These are phyloP conservation scores for Alternaria atra DNA, from an alignment of 2,329 filamentous ascomycete species.

Conservation along the genomic window DNA sequence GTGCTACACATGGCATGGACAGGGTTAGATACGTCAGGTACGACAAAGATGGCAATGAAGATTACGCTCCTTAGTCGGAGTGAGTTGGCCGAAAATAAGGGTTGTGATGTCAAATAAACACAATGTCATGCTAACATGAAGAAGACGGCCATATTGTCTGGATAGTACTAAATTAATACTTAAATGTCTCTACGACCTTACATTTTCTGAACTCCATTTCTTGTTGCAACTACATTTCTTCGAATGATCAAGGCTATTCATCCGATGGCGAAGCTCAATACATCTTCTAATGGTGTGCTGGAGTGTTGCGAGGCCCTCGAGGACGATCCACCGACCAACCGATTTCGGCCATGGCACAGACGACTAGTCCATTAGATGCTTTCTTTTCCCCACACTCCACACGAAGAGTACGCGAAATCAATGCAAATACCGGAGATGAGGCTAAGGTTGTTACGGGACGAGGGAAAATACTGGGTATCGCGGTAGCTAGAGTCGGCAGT, in stretches of 20 bases:
- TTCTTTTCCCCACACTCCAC: conserved; percentile 4
- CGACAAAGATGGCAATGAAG: conserved; percentile 34
- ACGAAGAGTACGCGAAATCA: not conserved
- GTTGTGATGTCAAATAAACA: too few relatives aligned
- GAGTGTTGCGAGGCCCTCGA: not conserved
- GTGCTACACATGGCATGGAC: conserved; percentile 53
- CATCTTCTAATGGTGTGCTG: not conserved
- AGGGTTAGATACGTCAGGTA: conserved; percentile 41
- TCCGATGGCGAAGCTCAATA: not conserved
- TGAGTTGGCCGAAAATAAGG: not conserved
- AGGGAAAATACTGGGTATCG: not conserved
- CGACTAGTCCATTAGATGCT: not conserved
- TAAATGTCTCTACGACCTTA: not conserved
- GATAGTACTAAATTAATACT: not conserved
- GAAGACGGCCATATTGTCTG: not conserved
- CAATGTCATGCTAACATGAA: not conserved
- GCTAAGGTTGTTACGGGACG: not conserved
- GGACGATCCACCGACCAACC: not conserved
- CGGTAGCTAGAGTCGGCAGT: conserved; percentile 19
- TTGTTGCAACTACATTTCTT: not conserved
- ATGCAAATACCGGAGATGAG: not conserved
- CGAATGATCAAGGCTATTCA: too few relatives aligned
- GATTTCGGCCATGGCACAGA: not conserved
- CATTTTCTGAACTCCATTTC: not conserved
- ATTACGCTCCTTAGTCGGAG: conserved; percentile 21